Conservation (phyloP, 805 yeast genomes). For the Wickerhamomyces subpelliculosus region DNA sequence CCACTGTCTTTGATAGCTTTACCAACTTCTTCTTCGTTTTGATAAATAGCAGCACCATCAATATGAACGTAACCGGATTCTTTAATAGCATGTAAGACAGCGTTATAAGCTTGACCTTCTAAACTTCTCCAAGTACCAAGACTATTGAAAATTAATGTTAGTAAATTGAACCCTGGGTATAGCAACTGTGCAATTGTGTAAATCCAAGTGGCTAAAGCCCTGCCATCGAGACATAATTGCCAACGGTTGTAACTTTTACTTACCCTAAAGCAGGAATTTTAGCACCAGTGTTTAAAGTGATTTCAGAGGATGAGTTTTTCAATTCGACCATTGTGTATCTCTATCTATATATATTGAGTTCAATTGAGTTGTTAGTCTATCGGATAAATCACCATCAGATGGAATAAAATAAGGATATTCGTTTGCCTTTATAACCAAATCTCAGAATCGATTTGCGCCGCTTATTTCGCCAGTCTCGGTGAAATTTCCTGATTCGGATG, state of each 20-base stretch:
- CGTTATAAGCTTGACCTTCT: slow-evolving; percentile 41
- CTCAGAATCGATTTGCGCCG: no score
- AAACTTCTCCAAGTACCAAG: slow-evolving; percentile 69
- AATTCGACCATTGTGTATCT: background rate
- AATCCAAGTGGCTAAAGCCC: no score
- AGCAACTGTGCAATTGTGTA: no score
- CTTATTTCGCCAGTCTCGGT: no score
- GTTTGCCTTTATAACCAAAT: no score
- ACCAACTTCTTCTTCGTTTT: slow-evolving; percentile 62
- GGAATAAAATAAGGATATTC: no score
- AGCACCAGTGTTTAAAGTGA: slow-evolving; percentile 49
- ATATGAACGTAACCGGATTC: slow-evolving; percentile 69
- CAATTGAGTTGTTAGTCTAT: background rate
- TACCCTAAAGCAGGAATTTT: slow-evolving; percentile 60
- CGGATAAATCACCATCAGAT: no score
- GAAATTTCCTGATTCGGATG: no score
- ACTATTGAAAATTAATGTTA: slow-evolving; percentile 17
- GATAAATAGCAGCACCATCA: slow-evolving; percentile 68
- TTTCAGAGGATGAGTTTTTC: background rate
- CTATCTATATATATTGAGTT: background rate
- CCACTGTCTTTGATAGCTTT: slow-evolving; percentile 48
- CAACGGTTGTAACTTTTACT: background rate
- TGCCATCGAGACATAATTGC: no score
- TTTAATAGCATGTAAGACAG: slow-evolving; percentile 38
- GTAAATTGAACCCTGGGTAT: background rate